A percentile compares a stretch with the other conserved stretches of the same genome.
Conservation (phyloP, 202 grass and related monocot genomes). For the Setaria italica region DNA sequence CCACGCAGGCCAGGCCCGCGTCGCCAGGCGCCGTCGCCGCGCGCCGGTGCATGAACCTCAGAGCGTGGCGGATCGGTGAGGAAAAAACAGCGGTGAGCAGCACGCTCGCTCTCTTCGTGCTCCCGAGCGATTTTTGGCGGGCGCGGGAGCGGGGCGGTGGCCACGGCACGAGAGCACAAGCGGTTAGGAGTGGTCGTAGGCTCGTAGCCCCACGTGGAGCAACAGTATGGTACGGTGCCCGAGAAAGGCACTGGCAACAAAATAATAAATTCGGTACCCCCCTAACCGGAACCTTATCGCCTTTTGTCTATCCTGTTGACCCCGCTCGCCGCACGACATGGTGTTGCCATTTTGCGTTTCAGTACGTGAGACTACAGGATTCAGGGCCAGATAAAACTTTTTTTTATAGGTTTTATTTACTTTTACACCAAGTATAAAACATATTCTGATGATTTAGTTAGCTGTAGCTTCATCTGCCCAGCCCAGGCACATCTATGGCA, state of each 20-base stretch:
- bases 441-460: too few relatives aligned
- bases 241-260: background rate
- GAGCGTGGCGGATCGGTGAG: background rate
- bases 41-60: background rate
- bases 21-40: background rate
- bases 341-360: background rate
- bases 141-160: background rate
- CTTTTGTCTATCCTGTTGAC: conserved; percentile 6
- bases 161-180: background rate
- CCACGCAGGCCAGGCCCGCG: background rate
- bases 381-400: too few relatives aligned
- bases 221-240: background rate
- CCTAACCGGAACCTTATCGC: conserved; percentile 11
- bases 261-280: background rate
- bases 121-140: background rate
- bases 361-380: too few relatives aligned
- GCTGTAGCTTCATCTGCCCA: too few relatives aligned
- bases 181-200: too few relatives aligned
- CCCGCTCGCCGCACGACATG: background rate
- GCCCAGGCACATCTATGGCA: background rate
- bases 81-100: background rate
- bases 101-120: background rate
- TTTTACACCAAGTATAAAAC: too few relatives aligned
- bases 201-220: background rate
- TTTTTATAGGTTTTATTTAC: too few relatives aligned